These are phyloP conservation scores for Backusella macrospora DNA, from an alignment of 192 early-diverging fungal species.

Conservation along the genomic window DNA sequence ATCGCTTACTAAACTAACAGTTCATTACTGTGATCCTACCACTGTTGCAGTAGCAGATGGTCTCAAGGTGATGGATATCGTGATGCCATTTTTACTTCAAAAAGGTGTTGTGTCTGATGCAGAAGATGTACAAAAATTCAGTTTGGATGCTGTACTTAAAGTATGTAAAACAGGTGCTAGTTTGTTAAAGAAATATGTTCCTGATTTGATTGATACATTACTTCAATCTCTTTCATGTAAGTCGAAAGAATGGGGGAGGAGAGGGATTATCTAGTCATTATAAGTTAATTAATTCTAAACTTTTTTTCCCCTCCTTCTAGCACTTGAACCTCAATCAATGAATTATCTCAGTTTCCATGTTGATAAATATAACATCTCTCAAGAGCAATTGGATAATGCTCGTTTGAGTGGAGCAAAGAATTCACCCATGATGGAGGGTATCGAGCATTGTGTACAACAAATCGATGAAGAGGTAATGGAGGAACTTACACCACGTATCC, in stretches of 20 bases:
- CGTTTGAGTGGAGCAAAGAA: conserved; percentile 80
- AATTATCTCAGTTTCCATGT: conserved; percentile 93
- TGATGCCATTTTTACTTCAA: conserved; percentile 85
- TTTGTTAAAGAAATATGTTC: conserved; percentile 73
- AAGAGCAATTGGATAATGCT: conserved; percentile 82
- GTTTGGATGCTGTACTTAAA: conserved; percentile 77
- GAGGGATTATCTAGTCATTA: not conserved
- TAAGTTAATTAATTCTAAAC: not conserved
- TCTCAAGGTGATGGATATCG: conserved; percentile 73
- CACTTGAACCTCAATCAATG: conserved; percentile 50
- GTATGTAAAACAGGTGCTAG: conserved; percentile 78
- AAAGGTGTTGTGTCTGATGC: conserved; percentile 77
- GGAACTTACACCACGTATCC: conserved; percentile 68
- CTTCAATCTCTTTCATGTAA: conserved; percentile 81
- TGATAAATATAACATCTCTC: conserved; percentile 82
- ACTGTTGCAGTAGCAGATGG: conserved; percentile 61
- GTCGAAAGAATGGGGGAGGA: conserved; percentile 56
- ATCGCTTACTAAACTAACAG: conserved; percentile 77
- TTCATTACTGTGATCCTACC: conserved; percentile 82
- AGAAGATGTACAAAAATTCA: conserved; percentile 87
- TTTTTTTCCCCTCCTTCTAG: conserved; percentile 19
- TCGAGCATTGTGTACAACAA: conserved; percentile 78
- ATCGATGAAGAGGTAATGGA: conserved; percentile 72
- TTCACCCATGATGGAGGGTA: conserved; percentile 95
- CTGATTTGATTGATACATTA: conserved; percentile 75